Conservation (phyloP, 225 moss, liverwort and hornwort species). For the Takakia lepidozioides region DNA sequence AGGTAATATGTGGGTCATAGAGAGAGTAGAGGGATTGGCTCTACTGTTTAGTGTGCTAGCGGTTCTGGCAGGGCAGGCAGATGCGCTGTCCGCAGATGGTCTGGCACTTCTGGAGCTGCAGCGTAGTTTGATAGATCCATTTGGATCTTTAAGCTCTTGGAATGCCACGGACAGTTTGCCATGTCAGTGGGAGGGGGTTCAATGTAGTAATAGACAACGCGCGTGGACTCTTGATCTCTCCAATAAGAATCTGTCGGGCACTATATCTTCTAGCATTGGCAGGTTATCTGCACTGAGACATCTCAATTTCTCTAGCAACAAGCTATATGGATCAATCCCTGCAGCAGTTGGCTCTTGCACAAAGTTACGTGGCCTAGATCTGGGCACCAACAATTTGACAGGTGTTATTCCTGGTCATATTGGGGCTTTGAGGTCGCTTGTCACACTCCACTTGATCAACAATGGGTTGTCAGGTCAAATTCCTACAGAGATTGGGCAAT, state of each 20-base stretch:
- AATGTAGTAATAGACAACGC: conserved; percentile 14
- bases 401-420: conserved; percentile 28
- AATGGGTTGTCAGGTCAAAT: conserved; percentile 26
- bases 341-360: conserved; percentile 17
- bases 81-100: conserved; percentile 31
- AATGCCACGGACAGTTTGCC: conserved; percentile 15
- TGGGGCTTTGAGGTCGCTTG: conserved; percentile 12
- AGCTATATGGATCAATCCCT: conserved; percentile 31
- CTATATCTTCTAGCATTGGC: conserved; percentile 36
- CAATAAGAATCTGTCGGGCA: conserved; percentile 26
- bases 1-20: too few relatives aligned
- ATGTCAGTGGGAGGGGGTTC: conserved; percentile 38
- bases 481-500: conserved; percentile 21
- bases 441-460: conserved; percentile 17
- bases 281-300: conserved; percentile 25
- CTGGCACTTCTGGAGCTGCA: conserved; percentile 34
- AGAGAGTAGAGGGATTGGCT: too few relatives aligned
- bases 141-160: conserved; percentile 24
- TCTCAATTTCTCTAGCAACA: conserved; percentile 34
- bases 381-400: conserved; percentile 26
- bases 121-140: conserved; percentile 16
- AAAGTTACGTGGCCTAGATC: conserved; percentile 21
- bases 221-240: conserved; percentile 38
- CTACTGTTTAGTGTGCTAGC: too few relatives aligned
- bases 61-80: too few relatives aligned